Evolutionary conservation across 768 basidiomycete species (phyloP), one percentile per base, ranked within the genome.

Genomic region (Lentinula raphanica): DNA sequence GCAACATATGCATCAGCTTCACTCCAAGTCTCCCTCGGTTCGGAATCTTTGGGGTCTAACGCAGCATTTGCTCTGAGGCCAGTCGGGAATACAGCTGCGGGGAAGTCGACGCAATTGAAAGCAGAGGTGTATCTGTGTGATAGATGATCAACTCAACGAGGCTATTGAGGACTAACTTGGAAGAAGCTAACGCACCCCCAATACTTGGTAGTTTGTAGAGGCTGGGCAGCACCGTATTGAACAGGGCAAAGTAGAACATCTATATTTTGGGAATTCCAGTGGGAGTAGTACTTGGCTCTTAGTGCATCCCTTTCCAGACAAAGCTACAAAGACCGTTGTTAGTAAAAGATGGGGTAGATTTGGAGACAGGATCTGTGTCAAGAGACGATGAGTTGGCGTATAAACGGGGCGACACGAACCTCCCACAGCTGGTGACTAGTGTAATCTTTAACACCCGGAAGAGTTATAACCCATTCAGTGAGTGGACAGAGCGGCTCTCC

Each of bases 81-180:
- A 19, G 73, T 75, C 7, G 78, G 79, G 66, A 80, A 76, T 4
- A 78, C 73, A 2, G 70, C 72, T 1, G 71, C 71, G 0, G 79
- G 73, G 53, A 74, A 79, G 63, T 81, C 79, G 13, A 73, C 63
- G 15, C 80, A 61, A 58, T 81, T 81, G 69, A 73, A 76, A 23
- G 75, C 62, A 11, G 67, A 71, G 0, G 78, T 76, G 56, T 77
- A 79, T 5, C 74, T 74, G 42, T 44, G 9, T 21, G 42, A 9
- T 25, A 3, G 9, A 44, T 15, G 5, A 40, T 40, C 5, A 40
- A n/a, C 9, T 9, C 32, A 19, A n/a, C 17, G 39, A 23, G 65
- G 60, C 44, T 63, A 60, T 55, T 60, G 35, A 3, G 19, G 1
- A 32, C 27, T 15, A 6, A 4, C 27, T 39, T 31, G 15, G 15